Percentiles rank a stretch among this genome's conserved stretches.
Conservation (phyloP, 345 rosid species). For the Eucalyptus victrix region DNA sequence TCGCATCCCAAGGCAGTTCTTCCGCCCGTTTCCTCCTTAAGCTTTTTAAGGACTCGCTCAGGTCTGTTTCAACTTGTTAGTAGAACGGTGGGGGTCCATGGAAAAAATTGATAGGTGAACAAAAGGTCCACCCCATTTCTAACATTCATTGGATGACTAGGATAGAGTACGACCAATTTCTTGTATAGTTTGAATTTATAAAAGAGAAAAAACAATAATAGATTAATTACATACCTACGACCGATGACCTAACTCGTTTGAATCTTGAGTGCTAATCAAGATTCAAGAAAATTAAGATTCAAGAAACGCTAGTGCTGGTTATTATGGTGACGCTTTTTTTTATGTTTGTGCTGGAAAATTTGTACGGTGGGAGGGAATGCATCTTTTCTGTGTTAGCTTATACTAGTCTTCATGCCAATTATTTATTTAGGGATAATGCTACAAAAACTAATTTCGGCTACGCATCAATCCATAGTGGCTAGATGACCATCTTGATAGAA, state of each 20-base stretch:
- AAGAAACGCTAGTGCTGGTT: not conserved
- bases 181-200: not conserved
- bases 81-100: not conserved
- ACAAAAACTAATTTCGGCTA: not conserved
- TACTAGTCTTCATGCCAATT: not conserved
- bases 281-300: not conserved
- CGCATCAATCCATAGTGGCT: not conserved
- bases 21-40: rapidly evolving
- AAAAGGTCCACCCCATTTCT: not conserved
- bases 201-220: not conserved
- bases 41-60: no score
- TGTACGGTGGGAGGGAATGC: not conserved
- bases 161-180: not conserved
- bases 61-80: not conserved
- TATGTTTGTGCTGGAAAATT: not conserved
- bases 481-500: not conserved
- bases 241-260: not conserved
- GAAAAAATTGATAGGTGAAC: not conserved
- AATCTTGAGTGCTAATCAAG: not conserved
- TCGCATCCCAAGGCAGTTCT: rapidly evolving
- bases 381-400: not conserved
- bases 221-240: not conserved
- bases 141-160: not conserved
- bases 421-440: not conserved
- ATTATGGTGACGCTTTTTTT: not conserved